phyloP scores from a whole-genome alignment of 306 rosid genomes.

The Sesbania bispinosa region DNA sequence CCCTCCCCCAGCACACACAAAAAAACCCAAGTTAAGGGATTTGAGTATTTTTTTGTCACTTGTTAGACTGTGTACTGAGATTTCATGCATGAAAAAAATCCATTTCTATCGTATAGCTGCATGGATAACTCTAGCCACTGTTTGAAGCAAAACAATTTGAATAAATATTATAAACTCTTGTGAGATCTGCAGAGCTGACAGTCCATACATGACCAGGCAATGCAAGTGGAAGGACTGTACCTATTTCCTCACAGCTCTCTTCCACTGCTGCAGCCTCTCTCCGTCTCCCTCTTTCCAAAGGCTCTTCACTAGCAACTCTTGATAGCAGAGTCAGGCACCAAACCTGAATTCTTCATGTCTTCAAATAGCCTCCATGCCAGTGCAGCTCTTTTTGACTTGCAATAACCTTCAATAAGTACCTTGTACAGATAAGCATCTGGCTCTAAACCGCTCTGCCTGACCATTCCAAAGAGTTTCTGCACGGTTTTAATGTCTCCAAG shows the following conservation, averaged over 20 bases:
- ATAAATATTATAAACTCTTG: constrained; percentile 53
- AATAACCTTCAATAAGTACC: constrained; percentile 75
- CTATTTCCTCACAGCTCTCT: constrained; percentile 57
- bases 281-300: constrained; percentile 86
- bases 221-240: constrained; percentile 46
- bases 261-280: constrained; percentile 76
- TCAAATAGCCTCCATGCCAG: constrained; percentile 72
- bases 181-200: constrained; percentile 66
- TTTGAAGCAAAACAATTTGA: constrained; percentile 46
- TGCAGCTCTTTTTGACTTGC: constrained; percentile 67
- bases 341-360: constrained; percentile 57
- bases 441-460: constrained; percentile 62
- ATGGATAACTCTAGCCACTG: constrained; percentile 30
- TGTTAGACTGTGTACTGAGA: neutral
- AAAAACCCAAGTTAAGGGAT: neutral
- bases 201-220: constrained; percentile 72
- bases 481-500: constrained; percentile 64
- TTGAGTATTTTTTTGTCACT: neutral
- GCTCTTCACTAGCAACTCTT: constrained; percentile 77
- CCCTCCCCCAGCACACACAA: neutral
- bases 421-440: constrained; percentile 68
- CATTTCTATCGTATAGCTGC: neutral
- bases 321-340: constrained; percentile 61
- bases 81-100: constrained; percentile 5
- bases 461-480: constrained; percentile 65